These are phyloP conservation scores for Sporothrix curviconia DNA, from an alignment of 2,329 filamentous ascomycete species.

Conservation along the genomic window DNA sequence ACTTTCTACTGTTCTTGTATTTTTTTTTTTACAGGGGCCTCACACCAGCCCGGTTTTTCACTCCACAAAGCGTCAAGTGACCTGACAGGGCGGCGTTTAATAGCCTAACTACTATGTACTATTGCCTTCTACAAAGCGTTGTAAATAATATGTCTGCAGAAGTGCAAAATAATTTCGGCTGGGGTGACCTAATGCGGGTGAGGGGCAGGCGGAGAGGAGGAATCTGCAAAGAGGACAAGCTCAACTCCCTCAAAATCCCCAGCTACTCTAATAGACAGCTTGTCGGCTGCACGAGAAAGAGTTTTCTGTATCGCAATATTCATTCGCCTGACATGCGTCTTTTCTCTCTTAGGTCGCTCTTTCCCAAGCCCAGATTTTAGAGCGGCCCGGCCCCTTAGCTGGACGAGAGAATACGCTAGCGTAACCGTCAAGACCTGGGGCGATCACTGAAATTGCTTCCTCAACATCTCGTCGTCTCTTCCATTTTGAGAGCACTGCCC, in stretches of 20 bases:
- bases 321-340: neutral
- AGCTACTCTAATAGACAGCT: neutral
- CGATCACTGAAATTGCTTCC: neutral
- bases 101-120: no score
- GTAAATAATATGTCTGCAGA: neutral
- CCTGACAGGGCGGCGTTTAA: no score
- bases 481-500: neutral
- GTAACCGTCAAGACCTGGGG: neutral
- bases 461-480: neutral
- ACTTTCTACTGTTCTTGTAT: no score
- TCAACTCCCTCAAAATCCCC: no score
- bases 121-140: neutral
- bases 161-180: neutral
- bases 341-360: neutral
- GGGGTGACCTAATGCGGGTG: neutral
- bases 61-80: no score
- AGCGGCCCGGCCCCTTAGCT: slow-evolving; percentile 9
- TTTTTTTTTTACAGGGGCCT: no score
- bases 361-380: neutral
- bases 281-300: neutral
- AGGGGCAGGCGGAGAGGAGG: no score
- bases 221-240: neutral
- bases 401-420: neutral
- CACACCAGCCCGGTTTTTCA: no score
- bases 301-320: neutral